Evolutionary conservation across 371 early-diverging fungal species (phyloP).

Genomic region (Mucor velutinosus): DNA sequence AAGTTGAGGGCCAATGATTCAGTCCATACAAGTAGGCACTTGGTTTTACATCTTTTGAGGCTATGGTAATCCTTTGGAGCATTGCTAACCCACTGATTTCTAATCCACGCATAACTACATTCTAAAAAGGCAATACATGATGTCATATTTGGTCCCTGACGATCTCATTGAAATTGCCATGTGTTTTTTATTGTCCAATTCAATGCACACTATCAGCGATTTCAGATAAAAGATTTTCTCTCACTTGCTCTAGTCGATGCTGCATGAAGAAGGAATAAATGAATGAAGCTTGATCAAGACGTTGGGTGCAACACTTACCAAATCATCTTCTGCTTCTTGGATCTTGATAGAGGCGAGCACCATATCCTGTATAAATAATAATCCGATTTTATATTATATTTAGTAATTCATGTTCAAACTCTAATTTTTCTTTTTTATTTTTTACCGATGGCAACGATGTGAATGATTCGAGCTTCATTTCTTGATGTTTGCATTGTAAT

Average conservation of each 20-base stretch:
- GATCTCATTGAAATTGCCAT: too few species aligned
- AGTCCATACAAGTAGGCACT: too few species aligned
- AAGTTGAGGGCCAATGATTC: too few species aligned
- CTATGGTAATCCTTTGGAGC: too few species aligned
- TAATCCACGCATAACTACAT: too few species aligned
- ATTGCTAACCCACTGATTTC: too few species aligned
- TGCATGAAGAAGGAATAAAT: not conserved
- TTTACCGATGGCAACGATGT: constrained; percentile 11
- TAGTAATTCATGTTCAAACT: not conserved
- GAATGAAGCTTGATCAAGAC: not conserved
- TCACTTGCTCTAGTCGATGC: constrained; percentile 13
- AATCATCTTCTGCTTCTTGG: constrained; percentile 8
- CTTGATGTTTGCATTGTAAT: not conserved
- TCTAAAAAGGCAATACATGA: too few species aligned
- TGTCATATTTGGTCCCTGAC: too few species aligned
- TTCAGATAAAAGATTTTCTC: constrained; percentile 6
- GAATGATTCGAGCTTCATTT: not conserved
- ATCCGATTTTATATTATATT: not conserved
- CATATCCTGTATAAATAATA: constrained; percentile 18
- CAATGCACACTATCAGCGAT: constrained; percentile 3
- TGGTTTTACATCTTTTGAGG: too few species aligned
- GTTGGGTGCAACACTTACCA: constrained; percentile 14
- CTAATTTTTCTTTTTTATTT: not conserved
- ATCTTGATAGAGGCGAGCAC: constrained; percentile 19
- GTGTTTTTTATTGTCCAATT: not conserved